Percentiles rank a stretch among this genome's conserved stretches.
These are phyloP conservation scores for Kuraishia floccosa DNA, from an alignment of 805 yeast species.

Conservation along the genomic window DNA sequence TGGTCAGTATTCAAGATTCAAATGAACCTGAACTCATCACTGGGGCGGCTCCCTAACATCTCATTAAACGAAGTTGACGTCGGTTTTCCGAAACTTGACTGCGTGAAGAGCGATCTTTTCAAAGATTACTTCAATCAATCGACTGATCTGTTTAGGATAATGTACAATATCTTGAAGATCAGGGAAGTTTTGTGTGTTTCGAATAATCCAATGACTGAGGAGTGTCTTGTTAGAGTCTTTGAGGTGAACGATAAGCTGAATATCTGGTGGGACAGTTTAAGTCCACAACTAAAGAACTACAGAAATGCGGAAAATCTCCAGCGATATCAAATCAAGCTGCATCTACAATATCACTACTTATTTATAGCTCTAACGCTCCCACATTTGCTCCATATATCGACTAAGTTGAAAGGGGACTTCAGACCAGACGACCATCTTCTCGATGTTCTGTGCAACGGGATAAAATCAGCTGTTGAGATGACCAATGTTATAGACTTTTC, in stretches of 20 bases:
- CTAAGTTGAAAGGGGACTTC: slow-evolving; percentile 21
- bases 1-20: slow-evolving; percentile 35
- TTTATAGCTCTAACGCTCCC: slow-evolving; percentile 30
- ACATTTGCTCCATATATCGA: slow-evolving; percentile 25
- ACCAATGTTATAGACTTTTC: slow-evolving; percentile 24
- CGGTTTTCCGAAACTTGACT: slow-evolving; percentile 21
- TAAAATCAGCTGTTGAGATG: slow-evolving; percentile 25
- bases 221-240: slow-evolving; percentile 27
- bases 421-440: slow-evolving; percentile 29
- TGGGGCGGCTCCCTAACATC: slow-evolving; percentile 34
- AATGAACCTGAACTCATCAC: slow-evolving; percentile 26
- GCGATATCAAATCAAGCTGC: slow-evolving; percentile 29
- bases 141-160: slow-evolving; percentile 22
- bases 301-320: slow-evolving; percentile 17
- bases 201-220: slow-evolving; percentile 25
- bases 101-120: slow-evolving; percentile 17
- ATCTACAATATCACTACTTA: slow-evolving; percentile 28
- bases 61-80: slow-evolving; percentile 32
- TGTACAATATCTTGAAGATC: slow-evolving; percentile 27
- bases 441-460: slow-evolving; percentile 25
- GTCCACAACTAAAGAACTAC: slow-evolving; percentile 19
- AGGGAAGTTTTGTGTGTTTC: slow-evolving; percentile 19
- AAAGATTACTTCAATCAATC: slow-evolving; percentile 20
- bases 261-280: slow-evolving; percentile 21
- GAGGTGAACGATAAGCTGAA: slow-evolving; percentile 21